Evolutionary conservation across 164 flowering plant species (phyloP).

Genomic region (Cinnamomum micranthum): DNA sequence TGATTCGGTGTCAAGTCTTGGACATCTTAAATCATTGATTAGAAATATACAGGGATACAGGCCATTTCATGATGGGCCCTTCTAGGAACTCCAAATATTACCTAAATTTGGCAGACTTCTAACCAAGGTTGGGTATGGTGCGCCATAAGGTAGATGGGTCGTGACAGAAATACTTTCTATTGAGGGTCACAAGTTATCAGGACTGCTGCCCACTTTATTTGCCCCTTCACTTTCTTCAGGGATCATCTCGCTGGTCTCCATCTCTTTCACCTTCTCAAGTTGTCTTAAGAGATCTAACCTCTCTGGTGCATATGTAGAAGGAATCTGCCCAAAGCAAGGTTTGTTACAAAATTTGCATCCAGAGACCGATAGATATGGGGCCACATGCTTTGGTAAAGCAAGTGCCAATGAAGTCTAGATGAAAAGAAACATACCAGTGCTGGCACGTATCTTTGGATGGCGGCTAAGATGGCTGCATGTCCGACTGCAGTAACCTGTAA

Average conservation of each 20-base stretch:
- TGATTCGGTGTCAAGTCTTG: too few relatives aligned
- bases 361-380: neutral
- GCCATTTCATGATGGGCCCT: too few relatives aligned
- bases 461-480: conserved; percentile 96
- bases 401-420: neutral
- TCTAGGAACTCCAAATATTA: too few relatives aligned
- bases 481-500: conserved; percentile 95
- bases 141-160: too few relatives aligned
- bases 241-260: conserved; percentile 51
- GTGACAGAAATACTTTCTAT: neutral
- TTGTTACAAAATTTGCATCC: neutral
- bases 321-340: conserved; percentile 50
- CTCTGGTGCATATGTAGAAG: conserved; percentile 84
- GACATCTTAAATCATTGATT: too few relatives aligned
- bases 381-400: too few relatives aligned
- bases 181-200: conserved; percentile 18
- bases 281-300: conserved; percentile 91
- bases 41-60: too few relatives aligned
- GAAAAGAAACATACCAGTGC: conserved; percentile 43
- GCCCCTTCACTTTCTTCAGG: conserved; percentile 43
- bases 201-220: conserved; percentile 15
- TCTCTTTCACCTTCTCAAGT: conserved; percentile 86
- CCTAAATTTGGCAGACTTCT: too few relatives aligned
- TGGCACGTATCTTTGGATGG: conserved; percentile 84
- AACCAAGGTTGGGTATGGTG: too few relatives aligned